Evolutionary conservation across 495 filamentous ascomycete genomes (phyloP), one percentile per base, ranked within the genome.

Genomic region (Aspergillus coremiiformis): DNA sequence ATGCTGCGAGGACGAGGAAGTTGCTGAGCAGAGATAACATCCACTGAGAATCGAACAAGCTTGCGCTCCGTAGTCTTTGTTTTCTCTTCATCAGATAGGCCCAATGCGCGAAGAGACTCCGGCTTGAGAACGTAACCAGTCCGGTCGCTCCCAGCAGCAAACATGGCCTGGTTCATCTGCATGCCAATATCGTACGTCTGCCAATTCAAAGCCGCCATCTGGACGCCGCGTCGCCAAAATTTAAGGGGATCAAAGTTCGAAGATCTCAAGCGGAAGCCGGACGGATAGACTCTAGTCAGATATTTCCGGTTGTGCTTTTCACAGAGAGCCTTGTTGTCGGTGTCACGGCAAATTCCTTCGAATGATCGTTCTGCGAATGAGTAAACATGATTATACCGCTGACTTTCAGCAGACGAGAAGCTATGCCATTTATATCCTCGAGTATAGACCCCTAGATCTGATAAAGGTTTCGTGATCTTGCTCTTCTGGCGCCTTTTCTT

Each of bases 91-190:
- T 78, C 76, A 6, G 76, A 66, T 20, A 73, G 65, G 51, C 71
- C 71, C 46, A 79, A 79, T 44, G 77, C 71, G 30, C 92, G 86
- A 39, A 93, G 80, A 58, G 90, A 86, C 43, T 85, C 78, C 5
- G 93, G 93, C 67, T 98, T 98, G 33, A 97, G 79, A 20, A 97
- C 88, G 57, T 96, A 98, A 19, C 93, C 93, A 8, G 85, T 85
- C 45, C 83, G 81, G 68, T 96, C 93, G 19, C 81, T 82, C 24
- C 90, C 90, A 45, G 89, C 85, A n/a, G 89, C 86, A 67, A 97
- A 98, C 93, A 98, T 98, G 54, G 93, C 93, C 48, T 92, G 87
- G 59, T 97, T 97, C 64, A 96, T 74, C 65, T 97, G 90, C 83
- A 95, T 90, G 14, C 88, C 86, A 24, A 90, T 76, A 59, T 97